Percentiles rank a stretch among this genome's conserved stretches.
phyloP scores from a whole-genome alignment of 495 filamentous ascomycete genomes.

The Aspergillus biplanus region DNA sequence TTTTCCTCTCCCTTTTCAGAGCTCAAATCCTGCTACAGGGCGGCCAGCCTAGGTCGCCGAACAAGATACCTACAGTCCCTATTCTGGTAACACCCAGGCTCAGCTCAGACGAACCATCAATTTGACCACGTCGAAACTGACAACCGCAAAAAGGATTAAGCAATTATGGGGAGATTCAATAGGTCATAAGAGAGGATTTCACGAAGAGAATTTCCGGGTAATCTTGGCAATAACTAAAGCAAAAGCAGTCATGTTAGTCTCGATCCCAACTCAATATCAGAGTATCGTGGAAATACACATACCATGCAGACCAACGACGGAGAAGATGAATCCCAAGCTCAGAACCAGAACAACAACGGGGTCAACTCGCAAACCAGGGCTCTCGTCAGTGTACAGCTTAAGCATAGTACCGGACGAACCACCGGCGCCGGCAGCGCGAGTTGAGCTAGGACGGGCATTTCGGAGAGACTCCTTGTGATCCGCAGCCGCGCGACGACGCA shows the following conservation, averaged over 20 bases:
- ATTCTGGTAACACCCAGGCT: not conserved
- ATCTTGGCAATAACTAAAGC: constrained; percentile 91
- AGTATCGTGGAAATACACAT: constrained; percentile 39
- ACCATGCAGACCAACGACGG: constrained; percentile 97
- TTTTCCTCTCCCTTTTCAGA: not conserved
- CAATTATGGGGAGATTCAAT: constrained; percentile 6
- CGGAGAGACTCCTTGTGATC: constrained; percentile 94
- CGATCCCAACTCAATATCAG: constrained; percentile 10
- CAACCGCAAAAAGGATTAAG: not conserved
- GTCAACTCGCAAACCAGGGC: constrained; percentile 93
- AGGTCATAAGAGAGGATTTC: constrained; percentile 24
- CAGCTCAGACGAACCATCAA: constrained; percentile 15
- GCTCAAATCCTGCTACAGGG: constrained; percentile 5
- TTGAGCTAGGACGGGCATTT: constrained; percentile 87
- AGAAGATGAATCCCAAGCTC: constrained; percentile 96
- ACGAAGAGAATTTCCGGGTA: constrained; percentile 81
- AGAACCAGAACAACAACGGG: constrained; percentile 95
- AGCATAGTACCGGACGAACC: constrained; percentile 98
- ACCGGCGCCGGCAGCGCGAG: constrained; percentile 89
- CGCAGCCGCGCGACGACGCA: constrained; percentile 90
- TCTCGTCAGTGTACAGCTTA: constrained; percentile 99
- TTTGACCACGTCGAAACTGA: constrained; percentile 18
- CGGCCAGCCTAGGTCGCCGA: not conserved
- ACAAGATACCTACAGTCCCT: not conserved
- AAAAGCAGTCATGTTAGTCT: constrained; percentile 27